phyloP scores from a whole-genome alignment of 163 green algal genomes.

The Volvox carteri region DNA sequence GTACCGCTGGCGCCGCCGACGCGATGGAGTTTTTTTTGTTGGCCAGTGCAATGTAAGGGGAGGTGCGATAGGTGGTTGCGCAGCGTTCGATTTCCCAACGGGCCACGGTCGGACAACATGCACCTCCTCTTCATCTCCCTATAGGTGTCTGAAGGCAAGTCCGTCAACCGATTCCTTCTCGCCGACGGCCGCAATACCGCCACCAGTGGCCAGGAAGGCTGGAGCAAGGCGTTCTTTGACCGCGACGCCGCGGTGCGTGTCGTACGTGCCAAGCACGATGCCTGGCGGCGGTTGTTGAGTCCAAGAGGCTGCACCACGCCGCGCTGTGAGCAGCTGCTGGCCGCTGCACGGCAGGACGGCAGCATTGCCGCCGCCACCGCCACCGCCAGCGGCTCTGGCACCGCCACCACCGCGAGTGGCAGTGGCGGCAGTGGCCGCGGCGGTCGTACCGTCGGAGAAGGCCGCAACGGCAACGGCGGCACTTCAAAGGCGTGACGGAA shows the following conservation, averaged over 20 bases:
- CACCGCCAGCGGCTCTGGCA: neutral
- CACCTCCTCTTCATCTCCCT: neutral
- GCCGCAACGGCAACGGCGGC: neutral
- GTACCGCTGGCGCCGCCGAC: too few relatives aligned
- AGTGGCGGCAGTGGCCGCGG: neutral
- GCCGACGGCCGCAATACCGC: neutral
- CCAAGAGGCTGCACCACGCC: constrained; percentile 5
- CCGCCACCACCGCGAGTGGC: neutral
- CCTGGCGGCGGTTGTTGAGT: constrained; percentile 32
- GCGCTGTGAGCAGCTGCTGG: constrained; percentile 10
- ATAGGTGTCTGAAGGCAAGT: constrained; percentile 45
- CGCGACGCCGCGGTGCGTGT: neutral
- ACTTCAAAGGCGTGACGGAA: neutral
- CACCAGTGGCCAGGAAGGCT: neutral
- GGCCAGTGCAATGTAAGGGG: neutral
- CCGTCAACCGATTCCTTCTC: neutral
- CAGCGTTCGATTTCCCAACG: neutral
- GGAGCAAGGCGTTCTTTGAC: neutral
- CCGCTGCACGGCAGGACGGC: neutral
- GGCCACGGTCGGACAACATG: neutral
- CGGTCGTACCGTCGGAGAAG: too few relatives aligned
- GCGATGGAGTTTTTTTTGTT: neutral
- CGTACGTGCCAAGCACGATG: constrained; percentile 6
- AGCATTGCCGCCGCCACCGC: neutral
- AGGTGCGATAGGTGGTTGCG: neutral